Evolutionary conservation across 495 filamentous ascomycete species (phyloP).

Genomic region (Podospora didyma): DNA sequence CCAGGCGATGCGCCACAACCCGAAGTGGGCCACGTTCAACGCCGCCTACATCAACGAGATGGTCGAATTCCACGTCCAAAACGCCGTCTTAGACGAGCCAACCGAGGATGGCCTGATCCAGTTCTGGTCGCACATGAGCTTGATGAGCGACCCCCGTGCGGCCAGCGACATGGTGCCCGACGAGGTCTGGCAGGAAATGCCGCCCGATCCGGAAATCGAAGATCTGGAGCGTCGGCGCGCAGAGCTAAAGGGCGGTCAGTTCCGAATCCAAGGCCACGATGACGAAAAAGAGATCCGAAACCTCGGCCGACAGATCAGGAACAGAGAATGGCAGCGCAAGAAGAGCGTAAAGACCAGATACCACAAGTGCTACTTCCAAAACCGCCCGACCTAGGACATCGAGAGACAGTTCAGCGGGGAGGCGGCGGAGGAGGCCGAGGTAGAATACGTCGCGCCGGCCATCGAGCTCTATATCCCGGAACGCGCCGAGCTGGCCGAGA

Average conservation of each 20-base stretch:
- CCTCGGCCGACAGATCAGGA: constrained; percentile 5
- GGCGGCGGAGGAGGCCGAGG: not conserved
- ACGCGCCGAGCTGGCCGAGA: not conserved
- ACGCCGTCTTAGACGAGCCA: constrained; percentile 14
- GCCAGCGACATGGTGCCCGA: constrained; percentile 17
- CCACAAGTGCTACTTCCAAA: constrained; percentile 20
- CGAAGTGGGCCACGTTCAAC: too few relatives aligned
- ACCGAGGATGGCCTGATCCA: constrained; percentile 5
- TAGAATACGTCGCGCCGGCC: not conserved
- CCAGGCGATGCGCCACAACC: too few relatives aligned
- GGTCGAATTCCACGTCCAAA: too few relatives aligned
- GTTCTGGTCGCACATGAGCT: constrained; percentile 16
- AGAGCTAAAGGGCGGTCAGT: constrained; percentile 16
- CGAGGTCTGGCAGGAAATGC: constrained; percentile 15
- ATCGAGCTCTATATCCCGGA: not conserved
- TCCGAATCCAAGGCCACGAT: constrained; percentile 9
- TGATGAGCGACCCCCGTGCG: constrained; percentile 22
- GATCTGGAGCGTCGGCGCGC: constrained; percentile 11
- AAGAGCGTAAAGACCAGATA: constrained; percentile 9
- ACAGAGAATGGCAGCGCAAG: constrained; percentile 5
- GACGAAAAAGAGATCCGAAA: constrained; percentile 11
- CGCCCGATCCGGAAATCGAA: constrained; percentile 17
- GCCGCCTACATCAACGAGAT: too few relatives aligned
- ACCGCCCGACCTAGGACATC: constrained; percentile 25
- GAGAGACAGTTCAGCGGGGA: constrained; percentile 19